Base-by-base conservation (phyloP, 148 eudicot genomes). In the Silene uniflora region DNA sequence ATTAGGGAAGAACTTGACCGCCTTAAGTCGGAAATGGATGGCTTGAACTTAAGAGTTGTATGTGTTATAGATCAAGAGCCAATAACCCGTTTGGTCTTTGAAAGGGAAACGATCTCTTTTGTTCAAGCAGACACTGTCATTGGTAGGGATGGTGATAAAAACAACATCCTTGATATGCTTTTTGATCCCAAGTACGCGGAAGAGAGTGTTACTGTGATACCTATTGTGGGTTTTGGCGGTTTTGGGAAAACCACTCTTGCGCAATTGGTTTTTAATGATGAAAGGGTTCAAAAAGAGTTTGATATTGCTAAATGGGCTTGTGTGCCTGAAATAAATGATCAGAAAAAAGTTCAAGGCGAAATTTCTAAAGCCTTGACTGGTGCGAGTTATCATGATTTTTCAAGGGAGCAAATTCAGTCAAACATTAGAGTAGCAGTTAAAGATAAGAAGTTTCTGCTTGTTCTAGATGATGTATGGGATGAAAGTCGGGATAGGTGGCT, bases 401-500 rank as follows among this genome's bases (percentile, higher is more conserved):
- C 72, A 13, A 11, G 55, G 22, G 64, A 75, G 5, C 54, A 67
- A 13, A 13, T 75, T 0, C 25, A 75, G 35, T 27, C 22, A 14
- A 18, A 21, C 10, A 21, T 76, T 19, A 21, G n/a, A 21, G 21
- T 14, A 2, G 46, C 46, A 21, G 25, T 77, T 8, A 62, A 44
- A 0, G 7, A 19, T 17, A 60, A 77, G 10, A 69, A 24, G 61
- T 77, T 22, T 61, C 47, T 77, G 42, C 74, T 77, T 69, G 74
- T 77, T 9, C 12, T 77, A 23, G 79, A 69, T 60, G 74, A 77
- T 23, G 10, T 69, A n/a, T n/a, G n/a, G n/a, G n/a, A n/a, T n/a
- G n/a, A n/a, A n/a, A n/a, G n/a, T n/a, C n/a, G n/a, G n/a, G n/a
- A 69, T 60, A 27, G 29, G 29, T 27, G 29, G 69, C 23, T 59